phyloP scores from a whole-genome alignment of 805 yeast genomes.

The Candida anglica region DNA sequence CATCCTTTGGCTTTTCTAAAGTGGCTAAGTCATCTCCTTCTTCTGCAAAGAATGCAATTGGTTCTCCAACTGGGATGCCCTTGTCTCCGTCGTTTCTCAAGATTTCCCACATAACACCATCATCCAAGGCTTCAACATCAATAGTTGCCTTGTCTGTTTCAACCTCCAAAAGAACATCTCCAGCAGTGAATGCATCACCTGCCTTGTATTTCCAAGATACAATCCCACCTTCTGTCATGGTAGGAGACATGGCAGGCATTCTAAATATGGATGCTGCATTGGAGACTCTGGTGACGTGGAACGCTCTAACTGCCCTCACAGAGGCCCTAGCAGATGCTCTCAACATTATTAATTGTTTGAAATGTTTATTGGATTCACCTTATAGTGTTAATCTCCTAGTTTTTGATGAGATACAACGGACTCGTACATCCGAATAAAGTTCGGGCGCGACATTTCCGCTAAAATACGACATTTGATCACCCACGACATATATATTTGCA shows the following conservation, averaged over 20 bases:
- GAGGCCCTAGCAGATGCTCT: constrained; percentile 12
- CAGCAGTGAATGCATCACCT: constrained; percentile 69
- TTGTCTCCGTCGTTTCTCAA: constrained; percentile 66
- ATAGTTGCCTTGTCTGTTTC: constrained; percentile 84
- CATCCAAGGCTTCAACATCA: constrained; percentile 87
- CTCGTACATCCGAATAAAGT: constrained; percentile 1
- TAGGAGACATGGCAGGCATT: constrained; percentile 99
- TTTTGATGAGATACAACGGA: constrained; percentile 2
- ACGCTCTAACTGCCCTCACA: constrained; percentile 17
- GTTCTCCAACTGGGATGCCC: constrained; percentile 78
- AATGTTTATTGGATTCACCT: no score
- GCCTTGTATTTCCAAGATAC: constrained; percentile 80
- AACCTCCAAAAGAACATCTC: constrained; percentile 80
- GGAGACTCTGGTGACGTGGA: constrained; percentile 24
- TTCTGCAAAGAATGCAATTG: constrained; percentile 88
- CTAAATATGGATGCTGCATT: constrained; percentile 50
- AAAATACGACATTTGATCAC: no score
- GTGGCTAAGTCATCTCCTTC: constrained; percentile 74
- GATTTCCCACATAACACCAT: constrained; percentile 83
- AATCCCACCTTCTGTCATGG: constrained; percentile 95
- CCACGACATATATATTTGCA: no score
- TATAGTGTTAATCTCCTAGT: no score
- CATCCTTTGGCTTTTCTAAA: constrained; percentile 54
- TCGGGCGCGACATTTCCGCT: constrained; percentile 6
- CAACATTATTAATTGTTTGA: constrained; percentile 9